These are phyloP conservation scores for Pholiota adiposa DNA, from an alignment of 1,284 basidiomycete species.

Conservation along the genomic window DNA sequence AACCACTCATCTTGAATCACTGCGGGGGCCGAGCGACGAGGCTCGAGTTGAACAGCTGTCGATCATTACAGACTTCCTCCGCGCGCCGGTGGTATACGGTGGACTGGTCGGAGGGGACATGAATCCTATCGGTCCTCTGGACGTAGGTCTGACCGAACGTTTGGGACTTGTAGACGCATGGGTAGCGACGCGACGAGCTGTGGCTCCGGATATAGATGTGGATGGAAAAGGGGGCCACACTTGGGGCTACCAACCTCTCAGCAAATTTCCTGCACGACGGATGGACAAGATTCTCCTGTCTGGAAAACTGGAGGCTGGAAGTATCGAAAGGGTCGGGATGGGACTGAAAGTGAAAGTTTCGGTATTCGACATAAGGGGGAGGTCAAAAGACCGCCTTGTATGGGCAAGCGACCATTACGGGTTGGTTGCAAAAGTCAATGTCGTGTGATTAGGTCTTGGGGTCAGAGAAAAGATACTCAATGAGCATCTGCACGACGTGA, in stretches of 20 bases:
- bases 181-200: background rate
- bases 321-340: constrained; percentile 16
- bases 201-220: background rate
- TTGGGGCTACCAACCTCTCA: constrained; percentile 21
- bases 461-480: constrained; percentile 54
- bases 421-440: constrained; percentile 8
- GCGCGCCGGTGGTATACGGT: constrained; percentile 4
- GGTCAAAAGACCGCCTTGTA: background rate
- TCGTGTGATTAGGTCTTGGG: background rate
- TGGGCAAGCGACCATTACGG: constrained; percentile 24
- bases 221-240: constrained; percentile 14
- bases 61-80: constrained; percentile 6
- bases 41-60: constrained; percentile 14
- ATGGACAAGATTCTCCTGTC: constrained; percentile 22
- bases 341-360: constrained; percentile 4
- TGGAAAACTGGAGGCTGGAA: background rate
- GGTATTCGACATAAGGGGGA: background rate
- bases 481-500: constrained; percentile 59
- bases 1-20: constrained; percentile 22
- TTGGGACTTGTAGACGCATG: constrained; percentile 19
- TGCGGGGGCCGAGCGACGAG: constrained; percentile 11
- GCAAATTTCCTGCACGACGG: constrained; percentile 7
- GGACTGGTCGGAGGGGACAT: constrained; percentile 23
- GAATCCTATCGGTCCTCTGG: constrained; percentile 22
- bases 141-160: constrained; percentile 7